phyloP scores from a whole-genome alignment of 176 grass and related monocot genomes.

The Carex pumila region DNA sequence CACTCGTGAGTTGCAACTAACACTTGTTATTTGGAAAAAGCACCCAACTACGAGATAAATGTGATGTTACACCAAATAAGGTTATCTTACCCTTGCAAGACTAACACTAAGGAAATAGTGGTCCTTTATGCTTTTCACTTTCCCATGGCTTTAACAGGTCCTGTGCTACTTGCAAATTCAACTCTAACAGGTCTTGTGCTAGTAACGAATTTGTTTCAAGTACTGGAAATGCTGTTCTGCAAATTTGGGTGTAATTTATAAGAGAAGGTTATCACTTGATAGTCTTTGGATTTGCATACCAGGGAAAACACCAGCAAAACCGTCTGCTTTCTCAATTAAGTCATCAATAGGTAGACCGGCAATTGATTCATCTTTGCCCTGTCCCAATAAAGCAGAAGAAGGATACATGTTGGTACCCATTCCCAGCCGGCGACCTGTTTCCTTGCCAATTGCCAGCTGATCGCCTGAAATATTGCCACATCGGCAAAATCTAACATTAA shows the following conservation, averaged over 20 bases:
- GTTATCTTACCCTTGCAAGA: not conserved
- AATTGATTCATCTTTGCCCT: slow-evolving; percentile 68
- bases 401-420: slow-evolving; percentile 99
- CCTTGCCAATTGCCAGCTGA: slow-evolving; percentile 86
- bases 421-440: slow-evolving; percentile 74
- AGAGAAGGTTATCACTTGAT: not conserved
- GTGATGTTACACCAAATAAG: not conserved
- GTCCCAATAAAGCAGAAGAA: slow-evolving; percentile 78
- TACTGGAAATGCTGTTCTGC: not conserved
- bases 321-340: slow-evolving; percentile 87
- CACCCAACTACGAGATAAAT: not conserved
- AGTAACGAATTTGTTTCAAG: not conserved
- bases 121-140: not conserved
- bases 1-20: not conserved
- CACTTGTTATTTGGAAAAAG: not conserved
- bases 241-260: not conserved
- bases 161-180: not conserved
- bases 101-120: not conserved
- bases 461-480: slow-evolving; percentile 45
- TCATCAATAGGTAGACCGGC: slow-evolving; percentile 74
- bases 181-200: not conserved
- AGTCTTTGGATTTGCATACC: slow-evolving; percentile 34
- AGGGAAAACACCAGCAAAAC: slow-evolving; percentile 93
- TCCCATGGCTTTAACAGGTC: not conserved
- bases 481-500: not conserved